Evolutionary conservation across 2,329 filamentous ascomycete genomes (phyloP).

Genomic region (Epichloe sibirici): DNA sequence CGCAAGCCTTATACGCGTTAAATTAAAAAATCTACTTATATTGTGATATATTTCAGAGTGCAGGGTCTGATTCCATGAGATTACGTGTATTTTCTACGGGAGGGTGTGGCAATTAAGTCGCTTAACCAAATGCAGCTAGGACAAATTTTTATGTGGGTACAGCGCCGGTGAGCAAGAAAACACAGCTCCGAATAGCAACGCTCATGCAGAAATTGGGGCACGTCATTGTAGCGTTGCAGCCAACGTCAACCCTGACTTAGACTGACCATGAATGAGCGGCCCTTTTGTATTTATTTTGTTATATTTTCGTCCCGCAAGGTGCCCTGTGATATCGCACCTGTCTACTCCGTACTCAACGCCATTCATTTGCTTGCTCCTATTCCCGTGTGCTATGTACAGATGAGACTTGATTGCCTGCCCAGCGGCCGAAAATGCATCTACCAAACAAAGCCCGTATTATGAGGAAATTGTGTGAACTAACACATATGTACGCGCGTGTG

Average conservation of each 20-base stretch:
- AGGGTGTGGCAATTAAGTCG: too few relatives aligned
- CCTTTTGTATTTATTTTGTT: neutral
- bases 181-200: too few relatives aligned
- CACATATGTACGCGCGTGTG: neutral
- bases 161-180: too few relatives aligned
- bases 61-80: too few relatives aligned
- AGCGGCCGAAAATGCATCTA: slow-evolving; percentile 3
- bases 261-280: neutral
- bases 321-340: neutral
- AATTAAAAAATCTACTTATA: too few relatives aligned
- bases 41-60: too few relatives aligned
- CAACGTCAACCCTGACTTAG: neutral
- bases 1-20: too few relatives aligned
- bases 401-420: neutral
- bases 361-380: neutral
- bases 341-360: neutral
- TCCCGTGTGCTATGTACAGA: neutral
- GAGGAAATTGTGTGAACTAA: neutral
- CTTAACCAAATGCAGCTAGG: too few relatives aligned
- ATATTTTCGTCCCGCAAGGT: neutral
- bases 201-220: neutral
- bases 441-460: neutral
- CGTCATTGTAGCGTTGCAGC: neutral
- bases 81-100: too few relatives aligned
- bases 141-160: too few relatives aligned